Conservation (phyloP, 306 rosid genomes). For the Cicer cuneatum region DNA sequence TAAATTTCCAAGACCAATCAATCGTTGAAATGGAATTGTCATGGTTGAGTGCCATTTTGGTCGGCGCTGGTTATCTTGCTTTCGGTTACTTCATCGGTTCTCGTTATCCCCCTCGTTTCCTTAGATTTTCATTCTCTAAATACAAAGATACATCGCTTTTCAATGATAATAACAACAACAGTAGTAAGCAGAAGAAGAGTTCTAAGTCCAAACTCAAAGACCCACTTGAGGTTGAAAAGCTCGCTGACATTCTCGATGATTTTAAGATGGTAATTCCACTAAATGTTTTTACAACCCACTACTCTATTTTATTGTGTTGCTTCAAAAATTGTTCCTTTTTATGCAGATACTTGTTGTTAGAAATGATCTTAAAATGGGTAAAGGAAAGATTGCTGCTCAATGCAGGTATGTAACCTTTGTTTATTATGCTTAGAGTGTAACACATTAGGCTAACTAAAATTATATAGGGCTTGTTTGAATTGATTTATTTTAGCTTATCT, state of each 20-base stretch:
- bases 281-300: constrained; percentile 4
- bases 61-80: constrained; percentile 92
- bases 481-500: too few species aligned
- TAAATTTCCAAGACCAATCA: neutral
- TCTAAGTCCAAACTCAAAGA: constrained; percentile 60
- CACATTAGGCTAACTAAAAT: constrained; percentile 9
- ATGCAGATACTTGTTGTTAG: constrained; percentile 83
- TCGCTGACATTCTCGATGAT: constrained; percentile 74
- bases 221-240: constrained; percentile 74
- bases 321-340: neutral
- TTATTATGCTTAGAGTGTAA: constrained; percentile 1
- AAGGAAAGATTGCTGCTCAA: constrained; percentile 97
- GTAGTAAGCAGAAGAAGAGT: constrained; percentile 40
- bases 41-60: constrained; percentile 79
- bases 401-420: constrained; percentile 67
- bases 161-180: neutral
- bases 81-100: constrained; percentile 80
- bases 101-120: constrained; percentile 59
- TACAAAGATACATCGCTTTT: constrained; percentile 38
- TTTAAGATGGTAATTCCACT: constrained; percentile 77
- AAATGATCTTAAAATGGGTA: constrained; percentile 98
- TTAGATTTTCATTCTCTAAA: constrained; percentile 47
- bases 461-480: too few species aligned
- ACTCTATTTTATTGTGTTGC: constrained; percentile 23
- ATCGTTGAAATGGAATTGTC: constrained; percentile 63